Percentiles rank a stretch among this genome's conserved stretches.
Conservation (phyloP, 2,329 filamentous ascomycete species). For the Dactylellina parvicollis region DNA sequence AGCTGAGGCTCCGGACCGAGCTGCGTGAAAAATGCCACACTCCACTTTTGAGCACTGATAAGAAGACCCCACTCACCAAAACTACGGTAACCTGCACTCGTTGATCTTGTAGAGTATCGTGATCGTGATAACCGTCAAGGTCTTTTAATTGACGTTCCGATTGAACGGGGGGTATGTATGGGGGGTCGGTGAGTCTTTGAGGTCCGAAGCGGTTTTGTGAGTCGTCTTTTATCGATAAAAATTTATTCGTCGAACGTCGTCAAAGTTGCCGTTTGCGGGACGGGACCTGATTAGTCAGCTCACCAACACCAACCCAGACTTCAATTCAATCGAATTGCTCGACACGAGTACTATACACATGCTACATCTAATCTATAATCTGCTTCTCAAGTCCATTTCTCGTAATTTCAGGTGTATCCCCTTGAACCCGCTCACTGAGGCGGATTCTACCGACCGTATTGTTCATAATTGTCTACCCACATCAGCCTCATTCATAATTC, state of each 20-base stretch:
- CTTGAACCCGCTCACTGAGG: no score
- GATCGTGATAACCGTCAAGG: no score
- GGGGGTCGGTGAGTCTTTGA: neutral
- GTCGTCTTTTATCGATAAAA: constrained; percentile 53
- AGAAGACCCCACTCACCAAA: neutral
- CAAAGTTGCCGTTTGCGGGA: constrained; percentile 35
- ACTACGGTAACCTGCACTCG: neutral
- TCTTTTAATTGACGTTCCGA: no score
- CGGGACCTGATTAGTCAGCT: constrained; percentile 37
- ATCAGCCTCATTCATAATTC: no score
- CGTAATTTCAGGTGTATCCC: no score
- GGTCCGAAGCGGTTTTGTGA: constrained; percentile 27
- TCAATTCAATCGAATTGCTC: neutral
- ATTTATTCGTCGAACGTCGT: constrained; percentile 42
- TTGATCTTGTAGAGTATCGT: neutral
- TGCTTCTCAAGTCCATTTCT: no score
- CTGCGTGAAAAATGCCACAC: neutral
- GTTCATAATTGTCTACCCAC: no score
- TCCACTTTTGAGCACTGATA: neutral
- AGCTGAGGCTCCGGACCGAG: neutral
- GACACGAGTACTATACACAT: neutral
- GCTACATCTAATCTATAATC: no score
- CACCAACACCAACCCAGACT: constrained; percentile 15
- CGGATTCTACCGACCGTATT: no score
- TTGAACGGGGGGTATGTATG: no score